Evolutionary conservation across 805 yeast genomes (phyloP).

Genomic region (Geotrichum ghanense): DNA sequence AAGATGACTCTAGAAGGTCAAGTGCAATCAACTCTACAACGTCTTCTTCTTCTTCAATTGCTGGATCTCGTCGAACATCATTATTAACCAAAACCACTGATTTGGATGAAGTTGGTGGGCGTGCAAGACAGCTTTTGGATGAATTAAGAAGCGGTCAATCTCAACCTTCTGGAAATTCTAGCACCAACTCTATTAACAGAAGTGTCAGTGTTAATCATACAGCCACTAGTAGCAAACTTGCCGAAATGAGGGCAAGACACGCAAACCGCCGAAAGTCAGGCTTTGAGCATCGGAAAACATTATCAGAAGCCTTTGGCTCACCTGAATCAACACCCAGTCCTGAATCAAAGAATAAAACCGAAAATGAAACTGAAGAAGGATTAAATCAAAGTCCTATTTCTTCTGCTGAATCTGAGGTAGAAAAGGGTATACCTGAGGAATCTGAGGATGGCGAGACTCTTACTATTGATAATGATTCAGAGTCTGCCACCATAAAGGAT

Average conservation of each 20-base stretch:
- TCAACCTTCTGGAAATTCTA: constrained; percentile 6
- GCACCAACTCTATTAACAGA: not conserved
- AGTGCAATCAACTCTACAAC: constrained; percentile 1
- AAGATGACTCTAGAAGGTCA: constrained; percentile 1
- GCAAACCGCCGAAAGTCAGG: constrained; percentile 1
- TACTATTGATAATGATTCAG: no score
- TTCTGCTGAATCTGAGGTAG: no score
- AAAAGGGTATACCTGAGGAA: no score
- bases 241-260: constrained; percentile 3
- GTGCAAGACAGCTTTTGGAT: constrained; percentile 54
- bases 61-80: constrained; percentile 1
- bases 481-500: no score
- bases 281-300: not conserved
- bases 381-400: no score
- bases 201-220: not conserved
- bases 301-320: not conserved
- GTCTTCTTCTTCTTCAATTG: not conserved
- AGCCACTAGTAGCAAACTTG: not conserved
- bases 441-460: no score
- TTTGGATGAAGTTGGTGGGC: constrained; percentile 38
- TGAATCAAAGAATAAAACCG: not conserved
- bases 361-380: not conserved
- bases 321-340: not conserved
- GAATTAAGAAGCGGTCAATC: constrained; percentile 40
- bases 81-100: constrained; percentile 2